Percentiles rank a stretch among this genome's conserved stretches.
phyloP scores from a whole-genome alignment of 768 basidiomycete species.

The Auriscalpium microsporum region DNA sequence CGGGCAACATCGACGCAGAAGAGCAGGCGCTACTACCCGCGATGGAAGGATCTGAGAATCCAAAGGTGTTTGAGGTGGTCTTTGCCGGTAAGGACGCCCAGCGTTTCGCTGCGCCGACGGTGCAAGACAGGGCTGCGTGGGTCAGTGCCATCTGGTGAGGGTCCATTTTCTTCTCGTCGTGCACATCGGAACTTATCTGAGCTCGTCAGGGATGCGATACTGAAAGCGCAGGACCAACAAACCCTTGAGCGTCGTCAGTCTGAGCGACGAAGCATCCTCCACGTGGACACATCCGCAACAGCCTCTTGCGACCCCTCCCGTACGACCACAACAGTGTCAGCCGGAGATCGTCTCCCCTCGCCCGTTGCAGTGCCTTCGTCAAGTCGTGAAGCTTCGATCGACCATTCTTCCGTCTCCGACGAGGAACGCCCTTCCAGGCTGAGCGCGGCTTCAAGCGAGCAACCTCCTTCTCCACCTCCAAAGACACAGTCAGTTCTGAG shows the following conservation, averaged over 20 bases:
- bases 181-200: too few relatives aligned
- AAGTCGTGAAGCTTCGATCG: neutral
- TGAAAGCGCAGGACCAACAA: constrained; percentile 29
- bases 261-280: neutral
- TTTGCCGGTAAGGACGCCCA: constrained; percentile 46
- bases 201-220: constrained; percentile 46
- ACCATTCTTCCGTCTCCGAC: neutral
- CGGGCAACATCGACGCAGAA: constrained; percentile 32
- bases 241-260: constrained; percentile 9
- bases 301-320: neutral
- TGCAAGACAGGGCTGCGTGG: constrained; percentile 63
- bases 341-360: constrained; percentile 2
- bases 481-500: neutral
- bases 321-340: neutral
- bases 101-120: constrained; percentile 53
- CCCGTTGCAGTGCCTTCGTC: constrained; percentile 15
- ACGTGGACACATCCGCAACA: neutral
- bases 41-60: constrained; percentile 28
- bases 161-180: neutral
- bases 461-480: constrained; percentile 17
- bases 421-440: neutral
- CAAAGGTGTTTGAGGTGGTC: constrained; percentile 56
- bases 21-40: constrained; percentile 37
- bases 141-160: constrained; percentile 66
- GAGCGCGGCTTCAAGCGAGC: constrained; percentile 20